A percentile compares a stretch with the other conserved stretches of the same genome.
Evolutionary conservation across 2,329 filamentous ascomycete species (phyloP).

Genomic region (Erysiphe pulchra): DNA sequence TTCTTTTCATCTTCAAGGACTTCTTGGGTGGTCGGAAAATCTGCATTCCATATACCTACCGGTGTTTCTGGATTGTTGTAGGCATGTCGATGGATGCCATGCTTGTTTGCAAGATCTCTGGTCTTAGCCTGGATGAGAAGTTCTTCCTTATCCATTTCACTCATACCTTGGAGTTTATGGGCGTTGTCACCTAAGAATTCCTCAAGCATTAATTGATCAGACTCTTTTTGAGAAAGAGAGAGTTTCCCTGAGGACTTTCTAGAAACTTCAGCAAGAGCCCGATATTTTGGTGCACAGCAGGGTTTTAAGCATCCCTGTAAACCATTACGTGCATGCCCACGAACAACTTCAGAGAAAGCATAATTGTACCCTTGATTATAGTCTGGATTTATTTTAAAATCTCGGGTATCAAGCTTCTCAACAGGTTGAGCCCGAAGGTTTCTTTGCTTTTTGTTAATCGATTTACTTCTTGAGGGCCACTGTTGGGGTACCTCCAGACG

Average conservation of each 20-base stretch:
- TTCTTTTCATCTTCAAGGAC: conserved; percentile 35
- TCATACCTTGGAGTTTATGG: conserved; percentile 33
- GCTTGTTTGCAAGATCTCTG: conserved; percentile 43
- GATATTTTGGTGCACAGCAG: conserved; percentile 22
- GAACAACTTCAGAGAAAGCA: conserved; percentile 33
- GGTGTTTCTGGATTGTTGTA: conserved; percentile 49
- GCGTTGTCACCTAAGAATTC: conserved; percentile 27
- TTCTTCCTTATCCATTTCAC: conserved; percentile 31
- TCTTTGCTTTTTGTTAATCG: no score
- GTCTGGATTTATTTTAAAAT: conserved; percentile 40
- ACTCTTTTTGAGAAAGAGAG: conserved; percentile 11
- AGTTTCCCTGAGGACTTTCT: conserved; percentile 3
- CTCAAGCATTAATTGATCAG: conserved; percentile 26
- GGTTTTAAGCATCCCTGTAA: conserved; percentile 34
- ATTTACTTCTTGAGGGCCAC: no score
- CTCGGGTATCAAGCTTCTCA: conserved; percentile 17
- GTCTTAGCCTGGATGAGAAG: conserved; percentile 53
- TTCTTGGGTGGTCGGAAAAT: conserved; percentile 79
- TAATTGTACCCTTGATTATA: conserved; percentile 31
- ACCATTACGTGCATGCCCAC: conserved; percentile 30
- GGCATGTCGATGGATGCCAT: conserved; percentile 52
- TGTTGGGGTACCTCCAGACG: not conserved
- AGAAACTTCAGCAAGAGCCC: conserved; percentile 8
- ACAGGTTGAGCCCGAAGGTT: conserved; percentile 17
- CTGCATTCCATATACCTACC: conserved; percentile 72